Base-by-base conservation (phyloP, 768 basidiomycete genomes). In the Leccinum rimulosum region DNA sequence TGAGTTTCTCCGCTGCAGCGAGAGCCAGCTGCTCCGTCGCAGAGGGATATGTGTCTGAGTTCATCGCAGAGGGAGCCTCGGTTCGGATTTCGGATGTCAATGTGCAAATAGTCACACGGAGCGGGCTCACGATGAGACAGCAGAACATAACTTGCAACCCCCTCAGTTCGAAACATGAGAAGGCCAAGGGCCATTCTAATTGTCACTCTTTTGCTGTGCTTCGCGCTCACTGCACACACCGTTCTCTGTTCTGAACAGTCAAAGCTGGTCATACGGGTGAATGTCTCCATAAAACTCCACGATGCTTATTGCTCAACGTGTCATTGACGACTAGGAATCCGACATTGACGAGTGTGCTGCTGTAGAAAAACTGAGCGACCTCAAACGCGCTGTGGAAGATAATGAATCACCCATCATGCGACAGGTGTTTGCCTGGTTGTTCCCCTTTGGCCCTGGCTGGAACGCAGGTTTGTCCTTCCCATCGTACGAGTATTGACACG, bases 401-500 rank as follows among this genome's bases (percentile, higher is more conserved):
- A 73, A 80, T 58, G 80, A 85, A 71, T 91, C 89, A 28, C 87
- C 89, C 31, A 71, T 91, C 50, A 84, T 94, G 85, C 87, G 88
- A 57, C 82, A 85, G 67, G 79, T 93, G 36, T 95, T 95, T 74
- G 78, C 82, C 5, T 84, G 83, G 77, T 75, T 95, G 58, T 96
- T 96, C 70, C 93, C 93, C 36, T 96, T 95, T 68, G 89, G 91
- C 35, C 93, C 92, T 59, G 93, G 85, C 7, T 91, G 87, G 87
- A 95, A 94, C 73, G 88, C 91, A 40, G 80, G 83, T 83, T 55
- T 19, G 72, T 71, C 38, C 51, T 54, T 56, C 25, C 22, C 33
- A 31, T 40, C 28, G 15, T 63, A 19, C 54, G 52, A 38, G 50
- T 57, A 17, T 17, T 67, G 50, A 51, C 66, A 59, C 67, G 55